These are phyloP conservation scores for Trichoderma asperellum DNA, from an alignment of 2,329 filamentous ascomycete genomes.

Conservation along the genomic window DNA sequence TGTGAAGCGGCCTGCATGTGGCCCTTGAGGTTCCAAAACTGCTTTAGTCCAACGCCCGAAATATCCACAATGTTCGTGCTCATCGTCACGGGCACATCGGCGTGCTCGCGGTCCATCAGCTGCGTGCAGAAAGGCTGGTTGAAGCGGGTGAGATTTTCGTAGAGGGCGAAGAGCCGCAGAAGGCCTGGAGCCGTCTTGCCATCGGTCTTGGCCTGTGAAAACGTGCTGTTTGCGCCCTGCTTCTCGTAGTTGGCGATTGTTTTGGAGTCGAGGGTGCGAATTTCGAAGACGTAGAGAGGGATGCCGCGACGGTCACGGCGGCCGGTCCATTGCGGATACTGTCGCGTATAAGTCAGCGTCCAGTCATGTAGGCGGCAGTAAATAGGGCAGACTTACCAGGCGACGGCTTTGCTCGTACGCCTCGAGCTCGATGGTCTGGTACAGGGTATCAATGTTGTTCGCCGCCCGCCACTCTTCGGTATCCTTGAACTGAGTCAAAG, in stretches of 20 bases:
- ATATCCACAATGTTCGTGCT: slow-evolving; percentile 97
- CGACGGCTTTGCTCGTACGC: slow-evolving; percentile 80
- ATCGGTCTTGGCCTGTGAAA: slow-evolving; percentile 65
- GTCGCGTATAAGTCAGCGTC: slow-evolving; percentile 1
- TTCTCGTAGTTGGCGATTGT: slow-evolving; percentile 80
- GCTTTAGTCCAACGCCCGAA: slow-evolving; percentile 81
- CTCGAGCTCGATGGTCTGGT: slow-evolving; percentile 82
- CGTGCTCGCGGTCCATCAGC: slow-evolving; percentile 70
- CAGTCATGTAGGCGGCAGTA: not conserved
- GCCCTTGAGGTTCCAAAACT: slow-evolving; percentile 92
- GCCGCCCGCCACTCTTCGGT: slow-evolving; percentile 86
- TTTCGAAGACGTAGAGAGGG: slow-evolving; percentile 88
- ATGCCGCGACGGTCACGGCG: slow-evolving; percentile 89
- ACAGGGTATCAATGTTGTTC: slow-evolving; percentile 77
- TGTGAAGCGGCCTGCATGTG: slow-evolving; percentile 94
- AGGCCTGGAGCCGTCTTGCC: slow-evolving; percentile 74
- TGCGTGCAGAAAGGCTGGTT: slow-evolving; percentile 82
- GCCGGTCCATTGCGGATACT: slow-evolving; percentile 96
- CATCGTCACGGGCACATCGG: slow-evolving; percentile 84
- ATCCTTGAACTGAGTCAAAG: slow-evolving; percentile 80
- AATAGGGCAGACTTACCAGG: slow-evolving; percentile 57
- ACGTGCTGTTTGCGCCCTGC: slow-evolving; percentile 57
- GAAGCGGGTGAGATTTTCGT: slow-evolving; percentile 90
- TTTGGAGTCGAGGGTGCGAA: slow-evolving; percentile 80
- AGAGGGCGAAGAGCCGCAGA: slow-evolving; percentile 85